Conservation (phyloP, 192 early-diverging fungal species). For the Backusella luteola region DNA sequence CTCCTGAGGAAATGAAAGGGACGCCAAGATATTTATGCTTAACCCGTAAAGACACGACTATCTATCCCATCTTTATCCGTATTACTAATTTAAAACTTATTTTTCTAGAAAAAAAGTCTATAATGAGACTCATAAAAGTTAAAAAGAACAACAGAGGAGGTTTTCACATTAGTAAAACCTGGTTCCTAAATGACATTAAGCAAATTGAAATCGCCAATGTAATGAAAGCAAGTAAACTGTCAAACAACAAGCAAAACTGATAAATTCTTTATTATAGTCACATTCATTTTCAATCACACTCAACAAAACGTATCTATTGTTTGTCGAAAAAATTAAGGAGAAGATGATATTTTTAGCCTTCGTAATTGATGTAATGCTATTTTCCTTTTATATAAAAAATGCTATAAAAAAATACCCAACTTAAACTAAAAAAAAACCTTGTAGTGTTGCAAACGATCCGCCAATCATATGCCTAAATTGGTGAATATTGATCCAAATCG, state of each 20-base stretch:
- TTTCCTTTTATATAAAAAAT: neutral
- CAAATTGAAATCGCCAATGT: constrained; percentile 52
- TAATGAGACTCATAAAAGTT: constrained; percentile 48
- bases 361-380: constrained; percentile 27
- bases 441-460: constrained; percentile 43
- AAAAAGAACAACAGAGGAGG: constrained; percentile 45
- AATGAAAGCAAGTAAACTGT: constrained; percentile 8
- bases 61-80: neutral
- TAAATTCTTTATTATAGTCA: constrained; percentile 30
- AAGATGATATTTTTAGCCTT: constrained; percentile 50
- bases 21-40: constrained; percentile 54
- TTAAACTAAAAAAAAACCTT: neutral
- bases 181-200: constrained; percentile 54
- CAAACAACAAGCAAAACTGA: neutral
- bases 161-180: constrained; percentile 53
- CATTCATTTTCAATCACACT: constrained; percentile 51
- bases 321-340: constrained; percentile 42
- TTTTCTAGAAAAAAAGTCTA: constrained; percentile 37
- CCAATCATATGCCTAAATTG: constrained; percentile 44
- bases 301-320: constrained; percentile 51
- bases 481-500: constrained; percentile 49
- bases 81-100: neutral
- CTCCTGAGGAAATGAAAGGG: constrained; percentile 39
- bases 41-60: constrained; percentile 38
- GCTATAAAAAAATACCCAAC: neutral